Evolutionary conservation across 352 stramenopile species (phyloP).

Genomic region (Phytophthora boehmeriae): DNA sequence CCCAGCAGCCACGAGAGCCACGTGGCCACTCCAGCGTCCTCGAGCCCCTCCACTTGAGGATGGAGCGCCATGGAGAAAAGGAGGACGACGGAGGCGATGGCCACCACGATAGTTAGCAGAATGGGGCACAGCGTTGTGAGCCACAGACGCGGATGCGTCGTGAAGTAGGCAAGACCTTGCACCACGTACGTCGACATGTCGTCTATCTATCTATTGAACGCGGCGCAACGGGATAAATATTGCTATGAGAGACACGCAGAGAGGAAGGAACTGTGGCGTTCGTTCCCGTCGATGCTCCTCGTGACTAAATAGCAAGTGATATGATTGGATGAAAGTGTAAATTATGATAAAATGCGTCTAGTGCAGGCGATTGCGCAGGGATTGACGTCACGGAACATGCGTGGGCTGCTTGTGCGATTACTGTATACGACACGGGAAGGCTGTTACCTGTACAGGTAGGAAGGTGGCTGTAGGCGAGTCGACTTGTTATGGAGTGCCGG

Average conservation of each 20-base stretch:
- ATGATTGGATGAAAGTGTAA: too few relatives aligned
- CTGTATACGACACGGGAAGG: too few relatives aligned
- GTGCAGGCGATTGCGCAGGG: too few relatives aligned
- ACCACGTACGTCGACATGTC: constrained; percentile 62
- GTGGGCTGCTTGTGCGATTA: too few relatives aligned
- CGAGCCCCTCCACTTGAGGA: constrained; percentile 51
- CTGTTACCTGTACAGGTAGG: too few relatives aligned
- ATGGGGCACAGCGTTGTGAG: constrained; percentile 56
- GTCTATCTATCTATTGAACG: not conserved
- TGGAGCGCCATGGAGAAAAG: constrained; percentile 53
- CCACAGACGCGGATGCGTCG: constrained; percentile 67
- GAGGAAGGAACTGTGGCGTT: too few relatives aligned
- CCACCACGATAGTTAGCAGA: constrained; percentile 61
- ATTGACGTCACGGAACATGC: too few relatives aligned
- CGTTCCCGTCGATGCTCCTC: too few relatives aligned
- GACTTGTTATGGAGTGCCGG: too few relatives aligned
- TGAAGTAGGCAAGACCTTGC: constrained; percentile 60
- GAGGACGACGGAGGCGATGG: constrained; percentile 43
- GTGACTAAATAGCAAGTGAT: too few relatives aligned
- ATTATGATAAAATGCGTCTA: too few relatives aligned
- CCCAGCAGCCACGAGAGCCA: constrained; percentile 65
- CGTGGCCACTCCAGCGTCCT: constrained; percentile 38
- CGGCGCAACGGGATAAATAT: not conserved
- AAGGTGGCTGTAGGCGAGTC: too few relatives aligned
- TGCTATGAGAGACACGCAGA: constrained; percentile 1